Conservation (phyloP, 139 green algal genomes). For the Closterium sp. region DNA sequence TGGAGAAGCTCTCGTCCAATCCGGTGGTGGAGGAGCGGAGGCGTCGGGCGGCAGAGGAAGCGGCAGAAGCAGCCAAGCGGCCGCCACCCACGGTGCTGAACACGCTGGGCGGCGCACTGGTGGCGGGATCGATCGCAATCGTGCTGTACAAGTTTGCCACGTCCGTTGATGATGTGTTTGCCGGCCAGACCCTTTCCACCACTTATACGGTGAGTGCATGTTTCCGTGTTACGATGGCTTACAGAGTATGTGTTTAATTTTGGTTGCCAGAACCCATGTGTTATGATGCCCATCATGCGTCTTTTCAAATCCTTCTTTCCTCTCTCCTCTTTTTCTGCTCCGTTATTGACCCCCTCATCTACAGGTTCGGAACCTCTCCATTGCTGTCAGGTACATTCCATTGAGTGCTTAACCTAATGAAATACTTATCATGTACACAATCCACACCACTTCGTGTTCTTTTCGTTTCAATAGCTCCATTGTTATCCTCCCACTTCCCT, state of each 20-base stretch:
- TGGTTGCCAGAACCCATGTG: too few species aligned
- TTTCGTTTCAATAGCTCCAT: neutral
- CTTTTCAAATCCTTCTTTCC: too few species aligned
- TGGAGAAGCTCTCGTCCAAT: neutral
- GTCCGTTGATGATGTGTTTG: conserved; percentile 35
- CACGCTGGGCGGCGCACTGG: conserved; percentile 32
- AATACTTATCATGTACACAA: neutral
- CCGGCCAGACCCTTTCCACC: conserved; percentile 13
- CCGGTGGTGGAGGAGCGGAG: neutral
- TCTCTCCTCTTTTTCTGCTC: neutral
- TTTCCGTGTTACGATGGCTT: neutral
- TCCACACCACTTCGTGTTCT: neutral
- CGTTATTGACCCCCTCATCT: too few species aligned
- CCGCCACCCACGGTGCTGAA: conserved; percentile 18
- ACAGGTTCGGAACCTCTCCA: conserved; percentile 26
- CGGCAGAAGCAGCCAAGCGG: neutral
- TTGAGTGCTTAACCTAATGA: neutral
- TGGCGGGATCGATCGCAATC: conserved; percentile 17
- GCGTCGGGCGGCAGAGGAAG: neutral
- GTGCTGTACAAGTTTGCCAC: conserved; percentile 42
- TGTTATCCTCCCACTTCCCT: neutral
- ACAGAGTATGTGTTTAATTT: too few species aligned
- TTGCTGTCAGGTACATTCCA: conserved; percentile 19
- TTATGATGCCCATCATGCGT: neutral
- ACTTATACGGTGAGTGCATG: neutral